Conservation (phyloP, 2,329 filamentous ascomycete genomes). For the Diaporthe ilicicola region DNA sequence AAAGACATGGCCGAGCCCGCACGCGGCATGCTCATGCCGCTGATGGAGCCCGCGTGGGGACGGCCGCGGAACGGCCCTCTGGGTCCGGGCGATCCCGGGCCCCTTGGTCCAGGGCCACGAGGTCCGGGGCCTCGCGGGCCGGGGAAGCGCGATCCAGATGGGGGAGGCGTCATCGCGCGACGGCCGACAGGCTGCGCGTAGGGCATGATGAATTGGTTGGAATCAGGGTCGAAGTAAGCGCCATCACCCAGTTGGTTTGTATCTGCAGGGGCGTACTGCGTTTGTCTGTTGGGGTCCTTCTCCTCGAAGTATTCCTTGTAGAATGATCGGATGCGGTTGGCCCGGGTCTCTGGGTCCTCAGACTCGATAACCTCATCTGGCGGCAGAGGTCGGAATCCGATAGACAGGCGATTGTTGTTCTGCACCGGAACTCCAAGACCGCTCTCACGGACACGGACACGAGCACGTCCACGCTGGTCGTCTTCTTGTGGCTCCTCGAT, state of each 20-base stretch:
- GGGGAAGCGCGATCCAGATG: constrained; percentile 59
- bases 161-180: constrained; percentile 95
- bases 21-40: constrained; percentile 60
- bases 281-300: constrained; percentile 50
- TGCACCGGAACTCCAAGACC: constrained; percentile 63
- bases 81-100: constrained; percentile 32
- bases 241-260: constrained; percentile 74
- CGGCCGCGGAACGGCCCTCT: constrained; percentile 41
- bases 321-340: constrained; percentile 97
- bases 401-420: constrained; percentile 68
- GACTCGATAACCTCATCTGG: constrained; percentile 80
- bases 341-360: constrained; percentile 92
- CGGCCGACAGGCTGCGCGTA: constrained; percentile 87
- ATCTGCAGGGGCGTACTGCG: constrained; percentile 33
- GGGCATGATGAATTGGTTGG: constrained; percentile 78
- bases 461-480: constrained; percentile 46
- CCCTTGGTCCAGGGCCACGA: constrained; percentile 29
- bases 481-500: constrained; percentile 32
- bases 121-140: constrained; percentile 45
- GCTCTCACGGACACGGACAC: constrained; percentile 40
- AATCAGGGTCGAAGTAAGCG: constrained; percentile 71
- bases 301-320: constrained; percentile 99
- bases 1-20: constrained; percentile 52
- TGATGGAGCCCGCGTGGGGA: constrained; percentile 57
- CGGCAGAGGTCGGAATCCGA: constrained; percentile 84